Evolutionary conservation across 148 eudicot species (phyloP).

Genomic region (Chenopodium album): DNA sequence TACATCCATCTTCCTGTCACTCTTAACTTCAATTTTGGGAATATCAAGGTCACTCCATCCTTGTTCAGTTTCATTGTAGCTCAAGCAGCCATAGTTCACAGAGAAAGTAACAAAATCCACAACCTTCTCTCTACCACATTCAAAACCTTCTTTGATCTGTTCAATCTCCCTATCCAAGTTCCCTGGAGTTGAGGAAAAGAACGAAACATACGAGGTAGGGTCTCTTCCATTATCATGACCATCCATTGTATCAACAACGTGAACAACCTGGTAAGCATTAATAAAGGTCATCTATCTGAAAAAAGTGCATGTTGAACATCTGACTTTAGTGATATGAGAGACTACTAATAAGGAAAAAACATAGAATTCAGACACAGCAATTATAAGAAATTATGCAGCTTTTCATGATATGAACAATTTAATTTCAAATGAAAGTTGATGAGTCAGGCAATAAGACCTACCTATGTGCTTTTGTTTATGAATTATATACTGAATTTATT

Average conservation of each 20-base stretch:
- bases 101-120: conserved; percentile 86
- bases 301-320: too few species aligned
- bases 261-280: conserved; percentile 66
- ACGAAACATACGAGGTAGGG: conserved; percentile 58
- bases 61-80: conserved; percentile 41
- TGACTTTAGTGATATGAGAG: too few species aligned
- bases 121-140: conserved; percentile 62
- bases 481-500: too few species aligned
- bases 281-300: neutral
- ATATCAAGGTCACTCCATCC: conserved; percentile 80
- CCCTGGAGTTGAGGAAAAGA: conserved; percentile 86
- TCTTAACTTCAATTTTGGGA: conserved; percentile 55
- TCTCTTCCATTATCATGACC: conserved; percentile 37
- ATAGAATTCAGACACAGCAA: too few species aligned
- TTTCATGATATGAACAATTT: too few species aligned
- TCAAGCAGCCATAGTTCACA: conserved; percentile 76
- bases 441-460: too few species aligned
- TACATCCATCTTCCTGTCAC: conserved; percentile 41
- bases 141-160: conserved; percentile 69
- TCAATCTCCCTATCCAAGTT: conserved; percentile 68
- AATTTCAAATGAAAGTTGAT: too few species aligned
- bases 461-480: too few species aligned
- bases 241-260: conserved; percentile 81
- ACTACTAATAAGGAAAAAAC: too few species aligned
- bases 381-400: too few species aligned